Conservation (phyloP, 192 early-diverging fungal genomes). For the Funneliformis mosseae region DNA sequence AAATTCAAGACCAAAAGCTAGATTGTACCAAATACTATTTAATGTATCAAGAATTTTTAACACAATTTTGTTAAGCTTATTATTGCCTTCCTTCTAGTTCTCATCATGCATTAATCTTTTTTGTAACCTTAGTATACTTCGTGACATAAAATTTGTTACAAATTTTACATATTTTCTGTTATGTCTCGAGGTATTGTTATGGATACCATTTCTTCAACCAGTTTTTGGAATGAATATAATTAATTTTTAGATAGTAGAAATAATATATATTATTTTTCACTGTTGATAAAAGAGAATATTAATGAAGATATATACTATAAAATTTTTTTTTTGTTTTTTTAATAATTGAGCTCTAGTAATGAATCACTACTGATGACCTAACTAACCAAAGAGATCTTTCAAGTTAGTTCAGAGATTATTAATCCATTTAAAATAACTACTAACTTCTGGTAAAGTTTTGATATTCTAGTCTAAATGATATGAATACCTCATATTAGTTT, state of each 20-base stretch:
- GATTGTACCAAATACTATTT: conserved; percentile 15
- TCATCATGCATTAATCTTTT: not conserved
- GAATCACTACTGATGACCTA: conserved; percentile 7
- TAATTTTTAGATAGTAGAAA: not conserved
- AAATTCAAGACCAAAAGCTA: conserved; percentile 3
- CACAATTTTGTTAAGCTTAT: not conserved
- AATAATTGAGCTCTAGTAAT: not conserved
- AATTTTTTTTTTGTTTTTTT: conserved; percentile 10
- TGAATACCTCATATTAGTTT: not conserved
- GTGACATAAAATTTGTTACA: not conserved
- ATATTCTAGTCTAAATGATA: not conserved
- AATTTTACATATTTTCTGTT: not conserved
- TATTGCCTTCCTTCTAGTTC: not conserved
- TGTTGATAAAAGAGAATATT: no score
- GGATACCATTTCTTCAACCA: not conserved
- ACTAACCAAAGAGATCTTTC: not conserved
- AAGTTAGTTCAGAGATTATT: not conserved
- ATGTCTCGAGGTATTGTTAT: not conserved
- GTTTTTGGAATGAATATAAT: not conserved
- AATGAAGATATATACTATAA: not conserved
- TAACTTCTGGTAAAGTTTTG: not conserved
- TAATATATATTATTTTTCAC: not conserved
- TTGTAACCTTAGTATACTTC: not conserved
- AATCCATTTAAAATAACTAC: not conserved
- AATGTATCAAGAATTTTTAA: conserved; percentile 4